Evolutionary conservation across 2,329 filamentous ascomycete species (phyloP).

Genomic region (Trematosphaeria pertusa): DNA sequence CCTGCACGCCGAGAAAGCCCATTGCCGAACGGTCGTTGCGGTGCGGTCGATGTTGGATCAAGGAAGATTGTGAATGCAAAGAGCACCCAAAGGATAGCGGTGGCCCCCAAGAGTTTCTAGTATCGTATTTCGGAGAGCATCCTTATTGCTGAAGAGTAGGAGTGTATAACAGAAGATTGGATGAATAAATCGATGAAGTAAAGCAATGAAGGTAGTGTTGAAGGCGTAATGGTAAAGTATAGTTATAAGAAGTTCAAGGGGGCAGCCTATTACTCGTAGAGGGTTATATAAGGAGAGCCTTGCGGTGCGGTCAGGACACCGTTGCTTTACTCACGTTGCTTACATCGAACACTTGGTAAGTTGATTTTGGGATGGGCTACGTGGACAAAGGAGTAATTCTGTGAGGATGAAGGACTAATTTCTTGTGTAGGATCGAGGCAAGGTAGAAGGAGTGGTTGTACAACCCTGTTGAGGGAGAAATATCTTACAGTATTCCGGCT

Average conservation of each 20-base stretch:
- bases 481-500: too few species aligned
- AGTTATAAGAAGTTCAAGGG: slow-evolving; percentile 10
- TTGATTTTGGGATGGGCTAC: slow-evolving; percentile 2
- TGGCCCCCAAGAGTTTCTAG: slow-evolving; percentile 10
- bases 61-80: slow-evolving; percentile 11
- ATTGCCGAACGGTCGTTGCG: slow-evolving; percentile 11
- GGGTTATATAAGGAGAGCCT: slow-evolving; percentile 1
- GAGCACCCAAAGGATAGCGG: slow-evolving; percentile 11
- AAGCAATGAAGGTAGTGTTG: slow-evolving; percentile 13
- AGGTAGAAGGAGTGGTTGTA: background rate
- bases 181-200: slow-evolving; percentile 6
- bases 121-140: slow-evolving; percentile 9
- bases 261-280: slow-evolving; percentile 3
- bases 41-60: slow-evolving; percentile 7
- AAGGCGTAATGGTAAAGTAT: slow-evolving; percentile 5
- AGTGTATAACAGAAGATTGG: background rate
- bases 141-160: slow-evolving; percentile 9
- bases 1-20: slow-evolving; percentile 11
- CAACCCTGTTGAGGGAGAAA: too few species aligned
- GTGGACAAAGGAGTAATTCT: slow-evolving; percentile 4
- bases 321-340: slow-evolving; percentile 5
- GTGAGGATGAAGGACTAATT: slow-evolving; percentile 2
- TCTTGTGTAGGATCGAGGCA: background rate
- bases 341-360: slow-evolving; percentile 7
- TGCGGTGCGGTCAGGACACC: slow-evolving; percentile 3